phyloP scores from a whole-genome alignment of 305 asterid species.

The Fraxinus angustifolia region DNA sequence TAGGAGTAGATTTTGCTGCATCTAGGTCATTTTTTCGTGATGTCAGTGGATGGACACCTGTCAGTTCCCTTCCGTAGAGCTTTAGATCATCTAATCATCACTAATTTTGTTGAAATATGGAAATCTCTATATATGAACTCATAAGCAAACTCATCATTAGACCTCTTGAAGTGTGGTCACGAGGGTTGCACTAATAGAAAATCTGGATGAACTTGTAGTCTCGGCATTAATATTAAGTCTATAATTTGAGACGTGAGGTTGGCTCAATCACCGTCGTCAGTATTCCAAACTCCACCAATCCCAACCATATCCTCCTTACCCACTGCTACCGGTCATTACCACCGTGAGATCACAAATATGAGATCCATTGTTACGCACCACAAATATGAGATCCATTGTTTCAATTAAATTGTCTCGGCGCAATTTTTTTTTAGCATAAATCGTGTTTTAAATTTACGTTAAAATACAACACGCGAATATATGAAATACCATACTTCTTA shows the following conservation, averaged over 20 bases:
- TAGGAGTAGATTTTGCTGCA: background rate
- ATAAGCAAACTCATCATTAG: background rate
- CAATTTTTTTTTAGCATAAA: background rate
- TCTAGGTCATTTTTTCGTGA: background rate
- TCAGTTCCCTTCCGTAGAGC: background rate
- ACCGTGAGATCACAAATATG: background rate
- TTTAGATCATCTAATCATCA: background rate
- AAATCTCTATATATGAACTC: background rate
- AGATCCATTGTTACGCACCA: background rate
- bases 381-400: background rate
- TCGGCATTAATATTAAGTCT: background rate
- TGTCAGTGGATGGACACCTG: background rate
- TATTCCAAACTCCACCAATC: background rate
- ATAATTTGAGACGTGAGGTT: background rate
- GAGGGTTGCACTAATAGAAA: background rate
- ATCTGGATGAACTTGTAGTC: background rate
- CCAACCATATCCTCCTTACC: background rate
- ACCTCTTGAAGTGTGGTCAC: background rate
- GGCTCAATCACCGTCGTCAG: background rate
- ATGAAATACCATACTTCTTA: background rate
- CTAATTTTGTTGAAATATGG: background rate
- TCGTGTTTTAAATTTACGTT: background rate
- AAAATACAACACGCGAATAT: background rate
- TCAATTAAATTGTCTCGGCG: background rate
- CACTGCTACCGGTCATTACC: background rate